Percentiles rank a stretch among this genome's conserved stretches.
phyloP scores from a whole-genome alignment of 768 basidiomycete species.

The Suillus clintonianus region DNA sequence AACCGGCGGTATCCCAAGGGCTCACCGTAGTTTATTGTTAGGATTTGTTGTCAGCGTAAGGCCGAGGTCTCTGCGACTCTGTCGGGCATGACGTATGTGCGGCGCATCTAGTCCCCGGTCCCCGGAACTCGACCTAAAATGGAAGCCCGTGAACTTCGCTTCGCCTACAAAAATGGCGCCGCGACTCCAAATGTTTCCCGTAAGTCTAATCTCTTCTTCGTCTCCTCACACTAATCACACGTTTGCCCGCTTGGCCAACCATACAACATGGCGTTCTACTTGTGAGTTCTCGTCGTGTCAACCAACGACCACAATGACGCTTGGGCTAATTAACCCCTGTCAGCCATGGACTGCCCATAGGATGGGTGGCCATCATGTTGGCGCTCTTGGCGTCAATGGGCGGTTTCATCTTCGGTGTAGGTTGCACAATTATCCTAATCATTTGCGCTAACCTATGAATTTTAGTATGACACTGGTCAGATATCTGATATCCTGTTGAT shows the following conservation, averaged over 20 bases:
- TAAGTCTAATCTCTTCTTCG: background rate
- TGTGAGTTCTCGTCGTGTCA: slow-evolving; percentile 10
- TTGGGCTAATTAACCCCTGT: background rate
- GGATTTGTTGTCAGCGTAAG: too few species aligned
- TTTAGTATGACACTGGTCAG: slow-evolving; percentile 70
- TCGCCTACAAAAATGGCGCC: background rate
- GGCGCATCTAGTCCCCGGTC: too few species aligned
- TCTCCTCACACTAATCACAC: background rate
- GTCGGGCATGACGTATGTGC: too few species aligned
- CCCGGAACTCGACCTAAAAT: background rate
- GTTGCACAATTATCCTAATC: background rate
- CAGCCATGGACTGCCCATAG: slow-evolving; percentile 63
- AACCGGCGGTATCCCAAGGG: too few species aligned
- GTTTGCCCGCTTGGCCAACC: background rate
- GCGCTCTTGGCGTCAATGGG: slow-evolving; percentile 73
- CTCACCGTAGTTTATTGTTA: too few species aligned
- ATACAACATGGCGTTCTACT: slow-evolving; percentile 15
- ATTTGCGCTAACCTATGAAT: slow-evolving; percentile 8
- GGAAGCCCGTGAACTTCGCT: background rate
- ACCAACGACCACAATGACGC: too few species aligned
- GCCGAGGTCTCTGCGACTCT: too few species aligned
- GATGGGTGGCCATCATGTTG: slow-evolving; percentile 61
- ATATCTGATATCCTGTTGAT: slow-evolving; percentile 78
- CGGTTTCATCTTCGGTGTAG: slow-evolving; percentile 60
- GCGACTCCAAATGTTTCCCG: background rate